These are phyloP conservation scores for Pyricularia grisea DNA, from an alignment of 2,329 filamentous ascomycete genomes.

Conservation along the genomic window DNA sequence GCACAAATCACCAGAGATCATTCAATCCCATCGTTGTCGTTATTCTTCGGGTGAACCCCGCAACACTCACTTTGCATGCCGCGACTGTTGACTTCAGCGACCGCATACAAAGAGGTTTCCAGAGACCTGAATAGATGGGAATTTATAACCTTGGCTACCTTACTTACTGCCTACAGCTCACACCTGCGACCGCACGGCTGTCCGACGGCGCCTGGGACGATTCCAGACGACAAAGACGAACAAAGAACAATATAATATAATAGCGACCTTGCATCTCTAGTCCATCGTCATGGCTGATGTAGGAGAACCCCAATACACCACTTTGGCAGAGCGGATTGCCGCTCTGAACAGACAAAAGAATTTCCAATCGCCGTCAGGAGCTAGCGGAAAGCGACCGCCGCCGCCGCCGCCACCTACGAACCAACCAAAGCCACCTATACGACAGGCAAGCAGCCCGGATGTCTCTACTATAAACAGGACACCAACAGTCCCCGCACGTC, in stretches of 20 bases:
- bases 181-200: neutral
- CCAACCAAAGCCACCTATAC: constrained; percentile 26
- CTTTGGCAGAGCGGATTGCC: constrained; percentile 52
- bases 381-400: constrained; percentile 26
- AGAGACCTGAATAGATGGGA: neutral
- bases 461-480: constrained; percentile 17
- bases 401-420: constrained; percentile 35
- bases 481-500: constrained; percentile 31
- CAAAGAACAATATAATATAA: neutral
- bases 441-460: constrained; percentile 10
- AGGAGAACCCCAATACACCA: constrained; percentile 52
- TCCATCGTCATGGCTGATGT: constrained; percentile 42
- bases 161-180: neutral
- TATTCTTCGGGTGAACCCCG: neutral
- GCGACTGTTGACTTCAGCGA: neutral
- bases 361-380: constrained; percentile 32
- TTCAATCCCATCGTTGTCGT: neutral
- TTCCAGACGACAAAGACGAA: neutral
- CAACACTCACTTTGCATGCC: neutral
- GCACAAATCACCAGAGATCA: neutral
- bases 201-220: neutral
- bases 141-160: neutral
- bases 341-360: constrained; percentile 54
- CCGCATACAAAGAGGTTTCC: neutral
- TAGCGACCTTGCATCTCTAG: neutral